Evolutionary conservation across 331 rosid genomes (phyloP).

Genomic region (Arachis monticola): DNA sequence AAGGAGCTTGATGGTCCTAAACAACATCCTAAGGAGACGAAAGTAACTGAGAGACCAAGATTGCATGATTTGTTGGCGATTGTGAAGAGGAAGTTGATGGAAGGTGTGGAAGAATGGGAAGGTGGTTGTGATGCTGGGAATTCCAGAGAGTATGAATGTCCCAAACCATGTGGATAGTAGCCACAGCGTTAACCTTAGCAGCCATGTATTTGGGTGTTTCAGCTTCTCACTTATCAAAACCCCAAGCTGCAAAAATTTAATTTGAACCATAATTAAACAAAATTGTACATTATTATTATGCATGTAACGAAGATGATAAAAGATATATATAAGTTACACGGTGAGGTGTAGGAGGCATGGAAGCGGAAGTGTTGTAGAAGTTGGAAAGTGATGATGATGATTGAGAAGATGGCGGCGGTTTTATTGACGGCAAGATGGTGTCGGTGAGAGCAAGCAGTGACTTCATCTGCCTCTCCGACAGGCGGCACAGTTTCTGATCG

Average conservation of each 20-base stretch:
- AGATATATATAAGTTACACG: conserved; percentile 32
- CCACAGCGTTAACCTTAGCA: conserved; percentile 52
- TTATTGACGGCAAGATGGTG: conserved; percentile 65
- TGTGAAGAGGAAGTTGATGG: conserved; percentile 39
- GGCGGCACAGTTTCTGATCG: conserved; percentile 23
- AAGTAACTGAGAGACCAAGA: conserved; percentile 65
- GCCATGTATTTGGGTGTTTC: conserved; percentile 63
- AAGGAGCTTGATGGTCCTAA: conserved; percentile 62
- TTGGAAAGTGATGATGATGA: conserved; percentile 34
- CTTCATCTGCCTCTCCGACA: conserved; percentile 67
- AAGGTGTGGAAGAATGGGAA: conserved; percentile 65
- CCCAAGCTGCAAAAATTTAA: conserved; percentile 48
- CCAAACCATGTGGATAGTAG: conserved; percentile 76
- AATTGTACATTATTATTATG: too few relatives aligned
- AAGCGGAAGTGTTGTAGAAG: conserved; percentile 64
- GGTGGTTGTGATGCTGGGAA: conserved; percentile 35
- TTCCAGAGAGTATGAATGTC: conserved; percentile 61
- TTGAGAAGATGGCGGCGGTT: background rate
- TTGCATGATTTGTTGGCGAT: conserved; percentile 45
- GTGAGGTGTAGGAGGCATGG: conserved; percentile 67
- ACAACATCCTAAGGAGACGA: conserved; percentile 48
- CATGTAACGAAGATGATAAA: too few relatives aligned
- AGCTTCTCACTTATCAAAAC: conserved; percentile 51
- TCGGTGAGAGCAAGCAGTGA: conserved; percentile 69
- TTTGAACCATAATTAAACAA: too few relatives aligned